Percentiles rank a stretch among this genome's conserved stretches.
Evolutionary conservation across 164 flowering plant species (phyloP).

Genomic region (Sedum album): DNA sequence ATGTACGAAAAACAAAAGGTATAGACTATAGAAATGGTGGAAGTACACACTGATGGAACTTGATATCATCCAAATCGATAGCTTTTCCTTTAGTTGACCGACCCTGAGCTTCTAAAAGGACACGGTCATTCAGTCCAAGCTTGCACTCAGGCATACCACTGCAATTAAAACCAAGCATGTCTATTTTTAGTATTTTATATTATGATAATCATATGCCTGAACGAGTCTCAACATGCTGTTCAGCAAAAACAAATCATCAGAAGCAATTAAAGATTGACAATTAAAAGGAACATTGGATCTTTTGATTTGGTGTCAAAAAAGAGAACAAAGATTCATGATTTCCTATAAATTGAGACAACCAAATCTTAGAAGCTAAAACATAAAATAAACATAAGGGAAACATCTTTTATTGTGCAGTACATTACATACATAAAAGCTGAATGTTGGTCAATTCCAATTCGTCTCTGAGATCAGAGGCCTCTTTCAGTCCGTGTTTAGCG

Average conservation of each 20-base stretch:
- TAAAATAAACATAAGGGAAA: background rate
- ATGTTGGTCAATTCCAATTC: too few species aligned
- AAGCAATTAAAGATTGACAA: background rate
- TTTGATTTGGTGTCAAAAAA: background rate
- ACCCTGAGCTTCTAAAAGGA: conserved; percentile 91
- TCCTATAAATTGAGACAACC: background rate
- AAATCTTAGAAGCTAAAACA: background rate
- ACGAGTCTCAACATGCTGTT: background rate
- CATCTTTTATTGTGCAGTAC: too few species aligned
- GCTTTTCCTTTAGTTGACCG: conserved; percentile 94
- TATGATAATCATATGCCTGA: too few species aligned
- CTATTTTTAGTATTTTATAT: too few species aligned
- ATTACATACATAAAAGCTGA: too few species aligned
- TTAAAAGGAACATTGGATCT: background rate
- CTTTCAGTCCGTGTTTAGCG: background rate
- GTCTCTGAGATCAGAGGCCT: too few species aligned
- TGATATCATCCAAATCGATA: conserved; percentile 94
- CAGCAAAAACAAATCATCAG: too few species aligned
- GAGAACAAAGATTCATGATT: too few species aligned
- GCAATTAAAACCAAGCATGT: conserved; percentile 19
- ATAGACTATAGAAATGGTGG: conserved; percentile 1
- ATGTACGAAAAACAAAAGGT: background rate
- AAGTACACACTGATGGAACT: conserved; percentile 87
- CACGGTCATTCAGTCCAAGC: conserved; percentile 93
- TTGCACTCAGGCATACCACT: conserved; percentile 99